Evolutionary conservation across 1,284 basidiomycete genomes (phyloP), one percentile per base, ranked within the genome.

Genomic region (Boletus semigastroideus): DNA sequence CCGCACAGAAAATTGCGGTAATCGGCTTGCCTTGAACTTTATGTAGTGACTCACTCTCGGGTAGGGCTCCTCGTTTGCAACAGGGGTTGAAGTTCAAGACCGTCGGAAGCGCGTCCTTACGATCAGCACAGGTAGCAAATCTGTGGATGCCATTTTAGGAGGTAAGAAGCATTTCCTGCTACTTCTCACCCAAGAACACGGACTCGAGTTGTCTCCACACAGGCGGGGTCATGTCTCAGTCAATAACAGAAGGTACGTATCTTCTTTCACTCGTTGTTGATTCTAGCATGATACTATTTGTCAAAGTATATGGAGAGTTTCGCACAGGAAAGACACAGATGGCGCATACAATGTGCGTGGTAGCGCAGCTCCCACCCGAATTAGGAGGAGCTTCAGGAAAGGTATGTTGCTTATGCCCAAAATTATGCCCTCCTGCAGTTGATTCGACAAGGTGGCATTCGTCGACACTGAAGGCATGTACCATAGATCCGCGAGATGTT

Each of bases 241-340:
- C 91, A 16, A 92, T 96, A 57, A 89, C 91, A 13, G 94, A 94
- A 86, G 87, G 92, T 86, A 48, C 70, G 57, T 42, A 16, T 22
- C 20, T 51, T 20, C 19, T 6, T 28, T 45, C 5, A 16, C 46
- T 38, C 5, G 5, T 41, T 22, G 5, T 49, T 27, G 34, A 37
- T 43, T 40, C 13, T 12, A 38, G 36, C 40, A 9, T 19, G 27
- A 45, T 51, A 34, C 48, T 55, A 34, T 38, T 48, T 37, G 22
- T 41, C 16, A 20, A 25, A 89, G 87, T 90, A 1, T 90, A 90
- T 60, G 88, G 89, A 49, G 85, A 92, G 67, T 87, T 84, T 66
- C 82, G 89, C 19, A 93, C 91, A 0, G 90, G 90, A 38, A 93
- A 96, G 74, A 96, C 94, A 6, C 94, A 96, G 65, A 76, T 96